Evolutionary conservation across 306 rosid genomes (phyloP).

Genomic region (Castanospermum australe): DNA sequence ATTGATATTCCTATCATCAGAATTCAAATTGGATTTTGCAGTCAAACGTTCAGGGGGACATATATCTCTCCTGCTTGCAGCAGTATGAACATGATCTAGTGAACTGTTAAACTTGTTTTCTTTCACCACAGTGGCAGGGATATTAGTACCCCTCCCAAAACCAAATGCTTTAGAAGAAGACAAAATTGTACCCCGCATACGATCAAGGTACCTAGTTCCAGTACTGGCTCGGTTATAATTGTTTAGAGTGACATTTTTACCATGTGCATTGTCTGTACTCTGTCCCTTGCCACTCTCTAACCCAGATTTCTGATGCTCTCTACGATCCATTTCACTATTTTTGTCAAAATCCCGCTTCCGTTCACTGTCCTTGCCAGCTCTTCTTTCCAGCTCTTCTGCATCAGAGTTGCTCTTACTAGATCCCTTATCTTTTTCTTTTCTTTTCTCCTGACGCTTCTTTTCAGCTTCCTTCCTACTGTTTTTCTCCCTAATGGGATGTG

Average conservation of each 20-base stretch:
- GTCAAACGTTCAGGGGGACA: constrained; percentile 61
- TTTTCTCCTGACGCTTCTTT: constrained; percentile 85
- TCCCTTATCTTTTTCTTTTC: constrained; percentile 81
- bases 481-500: constrained; percentile 54
- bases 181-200: constrained; percentile 87
- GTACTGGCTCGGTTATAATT: constrained; percentile 61
- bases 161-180: constrained; percentile 92
- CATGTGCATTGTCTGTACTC: constrained; percentile 50
- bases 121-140: constrained; percentile 53
- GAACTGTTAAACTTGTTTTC: constrained; percentile 64
- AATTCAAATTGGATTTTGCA: constrained; percentile 54
- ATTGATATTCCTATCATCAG: constrained; percentile 66
- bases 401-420: constrained; percentile 98
- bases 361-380: constrained; percentile 76
- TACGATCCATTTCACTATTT: constrained; percentile 64
- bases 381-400: constrained; percentile 86
- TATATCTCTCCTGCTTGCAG: constrained; percentile 58
- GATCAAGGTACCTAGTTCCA: constrained; percentile 88
- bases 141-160: constrained; percentile 72
- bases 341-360: constrained; percentile 70
- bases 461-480: constrained; percentile 78
- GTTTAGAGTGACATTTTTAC: constrained; percentile 49
- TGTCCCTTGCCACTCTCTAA: constrained; percentile 59
- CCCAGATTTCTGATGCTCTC: constrained; percentile 65
- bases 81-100: constrained; percentile 61